Conservation (phyloP, 2,329 filamentous ascomycete genomes). For the Chaetomium strumarium region DNA sequence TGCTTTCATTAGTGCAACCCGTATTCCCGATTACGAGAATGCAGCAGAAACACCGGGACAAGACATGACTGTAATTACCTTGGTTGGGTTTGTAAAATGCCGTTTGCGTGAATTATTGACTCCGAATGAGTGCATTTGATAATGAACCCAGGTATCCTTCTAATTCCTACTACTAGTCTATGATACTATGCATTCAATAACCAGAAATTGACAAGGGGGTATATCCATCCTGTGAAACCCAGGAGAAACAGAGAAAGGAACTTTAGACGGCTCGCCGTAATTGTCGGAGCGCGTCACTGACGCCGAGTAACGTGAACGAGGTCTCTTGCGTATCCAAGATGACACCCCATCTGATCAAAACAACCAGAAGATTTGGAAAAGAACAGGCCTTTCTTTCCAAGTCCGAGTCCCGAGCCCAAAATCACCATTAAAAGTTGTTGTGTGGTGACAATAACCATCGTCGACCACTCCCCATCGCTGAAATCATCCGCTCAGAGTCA, state of each 20-base stretch:
- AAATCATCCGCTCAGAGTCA: slow-evolving; percentile 1
- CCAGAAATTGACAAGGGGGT: slow-evolving; percentile 18
- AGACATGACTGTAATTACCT: too few species aligned
- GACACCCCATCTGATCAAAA: background rate
- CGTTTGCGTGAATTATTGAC: too few species aligned
- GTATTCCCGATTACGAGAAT: too few species aligned
- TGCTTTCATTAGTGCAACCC: background rate
- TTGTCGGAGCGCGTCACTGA: slow-evolving; percentile 12
- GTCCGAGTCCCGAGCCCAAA: slow-evolving; percentile 1
- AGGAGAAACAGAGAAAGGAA: slow-evolving; percentile 13
- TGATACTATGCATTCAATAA: slow-evolving; percentile 5
- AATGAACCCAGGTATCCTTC: slow-evolving; percentile 13
- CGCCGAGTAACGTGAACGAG: slow-evolving; percentile 6
- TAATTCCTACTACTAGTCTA: slow-evolving; percentile 18
- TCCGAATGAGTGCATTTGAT: background rate
- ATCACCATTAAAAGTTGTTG: slow-evolving; percentile 10
- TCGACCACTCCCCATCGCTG: background rate
- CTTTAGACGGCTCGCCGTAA: slow-evolving; percentile 16
- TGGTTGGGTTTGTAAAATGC: too few species aligned
- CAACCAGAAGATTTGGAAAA: background rate
- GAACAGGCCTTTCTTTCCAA: slow-evolving; percentile 4
- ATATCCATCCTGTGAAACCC: slow-evolving; percentile 25
- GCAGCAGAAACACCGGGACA: too few species aligned
- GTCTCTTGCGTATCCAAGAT: slow-evolving; percentile 14
- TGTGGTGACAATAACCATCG: background rate